A percentile compares a stretch with the other conserved stretches of the same genome.
phyloP scores from a whole-genome alignment of 2,329 filamentous ascomycete genomes.

The Pseudogymnoascus sp. region DNA sequence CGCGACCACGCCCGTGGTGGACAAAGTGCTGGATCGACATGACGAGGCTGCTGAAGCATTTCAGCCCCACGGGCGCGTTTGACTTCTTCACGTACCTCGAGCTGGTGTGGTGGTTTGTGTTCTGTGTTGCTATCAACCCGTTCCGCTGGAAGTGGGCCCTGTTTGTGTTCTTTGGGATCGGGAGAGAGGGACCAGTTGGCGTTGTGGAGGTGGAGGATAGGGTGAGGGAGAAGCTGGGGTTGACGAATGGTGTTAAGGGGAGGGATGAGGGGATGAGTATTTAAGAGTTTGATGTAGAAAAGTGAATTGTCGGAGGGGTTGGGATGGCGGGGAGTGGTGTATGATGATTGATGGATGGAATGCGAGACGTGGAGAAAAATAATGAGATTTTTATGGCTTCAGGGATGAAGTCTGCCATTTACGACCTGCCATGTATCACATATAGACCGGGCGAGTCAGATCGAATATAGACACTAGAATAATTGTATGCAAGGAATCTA shows the following conservation, averaged over 20 bases:
- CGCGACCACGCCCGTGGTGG: constrained; percentile 61
- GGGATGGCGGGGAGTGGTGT: not conserved
- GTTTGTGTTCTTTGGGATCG: constrained; percentile 74
- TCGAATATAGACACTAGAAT: not conserved
- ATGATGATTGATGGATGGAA: not conserved
- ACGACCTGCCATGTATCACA: not conserved
- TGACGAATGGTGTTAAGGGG: constrained; percentile 23
- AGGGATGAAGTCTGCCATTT: not conserved
- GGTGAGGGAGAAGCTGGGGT: constrained; percentile 46
- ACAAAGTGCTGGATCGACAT: constrained; percentile 86
- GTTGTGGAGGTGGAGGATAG: constrained; percentile 60
- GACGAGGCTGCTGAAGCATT: constrained; percentile 62
- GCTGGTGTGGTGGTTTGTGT: constrained; percentile 76
- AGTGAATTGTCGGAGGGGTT: not conserved
- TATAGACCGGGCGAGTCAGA: not conserved
- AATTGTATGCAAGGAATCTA: too few relatives aligned
- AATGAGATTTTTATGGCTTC: not conserved
- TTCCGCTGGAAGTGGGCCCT: constrained; percentile 86
- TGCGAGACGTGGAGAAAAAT: not conserved
- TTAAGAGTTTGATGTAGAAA: not conserved
- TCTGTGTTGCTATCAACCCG: constrained; percentile 70
- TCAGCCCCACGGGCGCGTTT: constrained; percentile 66
- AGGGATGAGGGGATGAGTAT: constrained; percentile 15
- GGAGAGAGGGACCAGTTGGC: constrained; percentile 53
- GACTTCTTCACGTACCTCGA: constrained; percentile 88